Conservation (phyloP, 208 protist species). For the Trypanosoma brucei region DNA sequence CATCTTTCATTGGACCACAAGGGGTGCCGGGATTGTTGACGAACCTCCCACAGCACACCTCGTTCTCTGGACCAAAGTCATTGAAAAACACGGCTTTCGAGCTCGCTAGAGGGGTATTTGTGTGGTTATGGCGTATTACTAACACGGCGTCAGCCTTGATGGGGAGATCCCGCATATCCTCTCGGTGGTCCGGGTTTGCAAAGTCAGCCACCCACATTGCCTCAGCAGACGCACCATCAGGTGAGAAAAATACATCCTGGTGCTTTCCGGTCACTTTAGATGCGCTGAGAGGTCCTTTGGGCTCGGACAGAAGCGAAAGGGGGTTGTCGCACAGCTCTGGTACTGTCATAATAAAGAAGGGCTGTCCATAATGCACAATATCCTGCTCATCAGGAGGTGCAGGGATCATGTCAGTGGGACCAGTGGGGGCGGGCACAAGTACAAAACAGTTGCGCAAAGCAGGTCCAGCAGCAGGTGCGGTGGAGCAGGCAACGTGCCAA, state of each 20-base stretch:
- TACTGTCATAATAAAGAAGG: constrained; percentile 81
- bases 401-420: constrained; percentile 62
- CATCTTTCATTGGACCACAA: constrained; percentile 28
- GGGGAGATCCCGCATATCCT: constrained; percentile 83
- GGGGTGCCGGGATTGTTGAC: constrained; percentile 31
- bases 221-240: constrained; percentile 56
- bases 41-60: constrained; percentile 65
- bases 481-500: constrained; percentile 67
- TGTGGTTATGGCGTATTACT: constrained; percentile 79
- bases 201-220: constrained; percentile 80
- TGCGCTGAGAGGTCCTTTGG: constrained; percentile 45
- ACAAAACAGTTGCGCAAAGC: constrained; percentile 68
- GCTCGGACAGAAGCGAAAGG: constrained; percentile 74
- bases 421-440: constrained; percentile 61
- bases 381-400: constrained; percentile 71
- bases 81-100: constrained; percentile 61
- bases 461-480: constrained; percentile 41
- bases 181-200: constrained; percentile 63
- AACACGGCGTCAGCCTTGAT: constrained; percentile 66
- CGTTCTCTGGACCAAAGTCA: constrained; percentile 82
- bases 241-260: constrained; percentile 81
- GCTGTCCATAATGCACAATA: constrained; percentile 88
- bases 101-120: constrained; percentile 61
- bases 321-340: constrained; percentile 61
- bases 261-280: constrained; percentile 66